These are phyloP conservation scores for Epichloe coenophiala DNA, from an alignment of 2,329 filamentous ascomycete genomes.

Conservation along the genomic window DNA sequence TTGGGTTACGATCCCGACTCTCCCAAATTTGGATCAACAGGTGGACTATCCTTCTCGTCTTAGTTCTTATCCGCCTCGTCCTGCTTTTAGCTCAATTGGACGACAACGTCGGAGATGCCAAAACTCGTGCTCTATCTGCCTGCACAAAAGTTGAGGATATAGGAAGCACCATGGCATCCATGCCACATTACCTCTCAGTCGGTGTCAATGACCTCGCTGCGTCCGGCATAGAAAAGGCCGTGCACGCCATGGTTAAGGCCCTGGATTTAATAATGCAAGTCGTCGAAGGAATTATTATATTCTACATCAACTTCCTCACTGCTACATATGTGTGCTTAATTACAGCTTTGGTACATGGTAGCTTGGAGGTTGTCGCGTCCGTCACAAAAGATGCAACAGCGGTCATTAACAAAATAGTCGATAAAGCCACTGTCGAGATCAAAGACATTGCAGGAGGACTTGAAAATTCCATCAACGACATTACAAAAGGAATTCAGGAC, in stretches of 20 bases:
- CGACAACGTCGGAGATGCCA: constrained; percentile 61
- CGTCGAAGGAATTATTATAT: constrained; percentile 77
- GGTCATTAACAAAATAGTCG: constrained; percentile 35
- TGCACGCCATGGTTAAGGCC: constrained; percentile 67
- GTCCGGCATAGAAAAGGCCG: constrained; percentile 63
- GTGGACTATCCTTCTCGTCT: constrained; percentile 82
- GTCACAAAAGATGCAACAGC: constrained; percentile 39
- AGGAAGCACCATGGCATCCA: constrained; percentile 91
- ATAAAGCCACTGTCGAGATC: constrained; percentile 44
- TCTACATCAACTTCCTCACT: constrained; percentile 83
- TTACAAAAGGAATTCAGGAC: constrained; percentile 29
- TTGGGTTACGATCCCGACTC: constrained; percentile 75
- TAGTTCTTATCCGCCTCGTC: constrained; percentile 72
- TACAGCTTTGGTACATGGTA: constrained; percentile 67
- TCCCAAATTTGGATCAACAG: constrained; percentile 97
- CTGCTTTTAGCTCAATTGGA: constrained; percentile 62
- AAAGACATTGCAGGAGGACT: constrained; percentile 41
- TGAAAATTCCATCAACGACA: constrained; percentile 33
- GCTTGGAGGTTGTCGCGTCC: constrained; percentile 51
- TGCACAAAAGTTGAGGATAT: constrained; percentile 88
- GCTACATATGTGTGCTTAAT: constrained; percentile 85
- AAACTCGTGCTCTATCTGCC: constrained; percentile 69
- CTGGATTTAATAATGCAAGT: constrained; percentile 68
- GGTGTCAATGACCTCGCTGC: constrained; percentile 83
- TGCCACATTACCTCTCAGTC: constrained; percentile 86